Base-by-base conservation (phyloP, 2,329 filamentous ascomycete species). In the Talaromyces sp. region DNA sequence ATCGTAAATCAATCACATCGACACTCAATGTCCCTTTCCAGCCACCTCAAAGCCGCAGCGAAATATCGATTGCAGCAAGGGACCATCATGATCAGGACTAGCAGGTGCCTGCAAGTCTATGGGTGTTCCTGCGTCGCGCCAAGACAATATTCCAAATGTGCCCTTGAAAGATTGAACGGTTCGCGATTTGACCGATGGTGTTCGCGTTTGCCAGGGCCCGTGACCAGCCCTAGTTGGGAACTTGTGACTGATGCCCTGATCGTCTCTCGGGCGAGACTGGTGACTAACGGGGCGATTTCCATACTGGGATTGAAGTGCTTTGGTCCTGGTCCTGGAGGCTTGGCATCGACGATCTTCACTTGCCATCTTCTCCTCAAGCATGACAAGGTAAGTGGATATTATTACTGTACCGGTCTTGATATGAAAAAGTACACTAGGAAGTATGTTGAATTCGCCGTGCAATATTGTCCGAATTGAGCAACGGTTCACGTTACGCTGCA, bases 61-160 rank as follows among this genome's bases (percentile, higher is more conserved):
- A 50, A 58, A 54, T 57, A 58, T n/a, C 41, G 27, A 29, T 29
- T 53, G 38, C 59, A 52, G 59, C 59, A 61, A 61, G 59, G 59
- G 59, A 21, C 26, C 38, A 55, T 58, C 57, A 51, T 31, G 32
- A 21, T 41, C 38, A 49, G 21, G 21, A 41, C 21, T 58, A 58
- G 24, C 57, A 27, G 51, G 3, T 58, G 38, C 55, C 31, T 54
- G 41, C 55, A 38, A 58, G 19, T 46, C 26, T 31, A 50, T 52
- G 51, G 46, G 19, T 29, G 59, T 55, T 46, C 55, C 59, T 61
- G 59, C 59, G 55, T 61, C 58, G 55, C 59, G 55, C 59, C 55
- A 60, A 60, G 59, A 60, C 38, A 53, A 54, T 57, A 29, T 46
- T 57, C 17, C 31, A 46, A 35, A 35, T 35, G 19, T 46, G 19